These are phyloP conservation scores for Naganishia vishniacii DNA, from an alignment of 768 basidiomycete species.

Conservation along the genomic window DNA sequence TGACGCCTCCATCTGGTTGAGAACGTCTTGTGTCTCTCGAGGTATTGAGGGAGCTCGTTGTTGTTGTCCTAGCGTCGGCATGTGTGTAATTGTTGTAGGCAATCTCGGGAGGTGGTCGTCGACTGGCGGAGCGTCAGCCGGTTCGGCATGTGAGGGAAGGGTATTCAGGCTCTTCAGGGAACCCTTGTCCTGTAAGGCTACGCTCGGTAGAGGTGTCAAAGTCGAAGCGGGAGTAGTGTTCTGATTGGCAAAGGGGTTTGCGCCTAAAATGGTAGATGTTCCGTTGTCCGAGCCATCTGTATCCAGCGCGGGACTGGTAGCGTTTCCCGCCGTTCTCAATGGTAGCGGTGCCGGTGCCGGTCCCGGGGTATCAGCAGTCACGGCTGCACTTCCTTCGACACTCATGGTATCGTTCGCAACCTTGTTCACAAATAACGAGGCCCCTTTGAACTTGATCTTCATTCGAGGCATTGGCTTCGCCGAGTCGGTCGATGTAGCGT, in stretches of 20 bases:
- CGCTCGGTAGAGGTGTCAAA: too few relatives aligned
- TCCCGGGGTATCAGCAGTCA: background rate
- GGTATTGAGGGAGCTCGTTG: background rate
- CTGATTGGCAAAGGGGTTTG: too few relatives aligned
- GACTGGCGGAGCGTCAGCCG: too few relatives aligned
- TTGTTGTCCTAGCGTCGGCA: background rate
- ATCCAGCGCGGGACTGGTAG: too few relatives aligned
- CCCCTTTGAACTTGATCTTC: constrained; percentile 17
- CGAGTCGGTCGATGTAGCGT: background rate
- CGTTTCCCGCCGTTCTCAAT: too few relatives aligned
- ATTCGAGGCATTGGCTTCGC: background rate
- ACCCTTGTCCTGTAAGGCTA: too few relatives aligned
- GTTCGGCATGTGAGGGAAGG: too few relatives aligned
- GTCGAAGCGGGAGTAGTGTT: too few relatives aligned
- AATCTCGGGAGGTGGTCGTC: background rate
- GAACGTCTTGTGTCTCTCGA: background rate
- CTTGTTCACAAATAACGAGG: background rate
- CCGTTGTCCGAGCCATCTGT: too few relatives aligned
- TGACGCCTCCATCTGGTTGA: background rate
- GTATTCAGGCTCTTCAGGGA: too few relatives aligned
- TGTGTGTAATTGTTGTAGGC: background rate
- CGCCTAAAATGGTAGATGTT: too few relatives aligned
- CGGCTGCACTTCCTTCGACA: background rate
- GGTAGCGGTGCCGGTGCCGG: background rate
- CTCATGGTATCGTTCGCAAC: too few relatives aligned